Evolutionary conservation across 345 rosid species (phyloP).

Genomic region (Nephelium lappaceum): DNA sequence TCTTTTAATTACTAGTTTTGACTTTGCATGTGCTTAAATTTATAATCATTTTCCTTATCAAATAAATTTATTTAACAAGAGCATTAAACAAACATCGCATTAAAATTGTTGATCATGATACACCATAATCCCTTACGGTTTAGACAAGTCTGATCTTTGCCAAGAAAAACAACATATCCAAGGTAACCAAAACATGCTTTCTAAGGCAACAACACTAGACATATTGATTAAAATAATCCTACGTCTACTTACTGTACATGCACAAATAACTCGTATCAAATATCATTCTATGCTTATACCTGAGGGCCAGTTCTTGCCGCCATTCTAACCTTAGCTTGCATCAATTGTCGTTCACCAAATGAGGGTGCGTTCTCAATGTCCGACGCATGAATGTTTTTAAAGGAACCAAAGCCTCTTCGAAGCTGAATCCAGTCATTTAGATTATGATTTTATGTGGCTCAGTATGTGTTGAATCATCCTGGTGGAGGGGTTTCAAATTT

Average conservation of each 20-base stretch:
- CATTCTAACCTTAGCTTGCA: background rate
- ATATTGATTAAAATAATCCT: background rate
- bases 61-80: background rate
- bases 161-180: background rate
- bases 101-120: background rate
- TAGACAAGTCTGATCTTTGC: background rate
- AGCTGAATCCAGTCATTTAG: background rate
- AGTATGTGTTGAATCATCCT: background rate
- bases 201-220: background rate
- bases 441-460: background rate
- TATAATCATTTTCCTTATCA: no score
- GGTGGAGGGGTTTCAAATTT: conserved; percentile 1
- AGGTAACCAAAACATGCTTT: no score
- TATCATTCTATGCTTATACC: background rate
- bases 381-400: background rate
- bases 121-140: background rate
- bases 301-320: background rate
- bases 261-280: background rate
- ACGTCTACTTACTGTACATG: conserved; percentile 6
- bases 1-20: no score
- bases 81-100: background rate
- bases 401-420: background rate
- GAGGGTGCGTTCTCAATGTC: background rate
- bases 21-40: no score
- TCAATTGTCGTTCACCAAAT: no score